These are phyloP conservation scores for Claviceps paspali DNA, from an alignment of 2,329 filamentous ascomycete genomes.

Conservation along the genomic window DNA sequence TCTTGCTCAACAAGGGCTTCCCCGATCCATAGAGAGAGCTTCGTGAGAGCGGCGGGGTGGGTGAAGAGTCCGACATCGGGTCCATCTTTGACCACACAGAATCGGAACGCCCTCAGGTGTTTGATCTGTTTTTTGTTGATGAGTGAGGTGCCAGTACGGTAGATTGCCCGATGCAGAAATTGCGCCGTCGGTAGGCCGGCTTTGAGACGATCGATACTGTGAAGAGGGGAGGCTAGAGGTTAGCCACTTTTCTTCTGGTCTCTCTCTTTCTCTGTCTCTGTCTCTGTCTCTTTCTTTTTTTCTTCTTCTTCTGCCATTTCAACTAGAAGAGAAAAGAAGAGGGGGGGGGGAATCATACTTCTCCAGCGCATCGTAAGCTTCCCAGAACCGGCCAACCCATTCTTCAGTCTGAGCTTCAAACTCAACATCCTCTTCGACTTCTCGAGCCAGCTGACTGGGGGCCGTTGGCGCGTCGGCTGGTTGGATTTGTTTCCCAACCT, in stretches of 20 bases:
- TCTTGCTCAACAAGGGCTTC: conserved; percentile 88
- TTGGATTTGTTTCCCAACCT: conserved; percentile 56
- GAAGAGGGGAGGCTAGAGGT: too few relatives aligned
- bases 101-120: conserved; percentile 80
- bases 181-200: conserved; percentile 69
- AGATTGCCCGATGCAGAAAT: conserved; percentile 80
- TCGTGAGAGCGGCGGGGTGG: conserved; percentile 82
- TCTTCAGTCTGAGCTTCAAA: conserved; percentile 42
- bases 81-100: conserved; percentile 91
- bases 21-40: conserved; percentile 84
- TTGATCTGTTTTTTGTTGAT: conserved; percentile 91
- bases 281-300: not conserved
- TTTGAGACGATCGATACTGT: conserved; percentile 60
- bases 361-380: conserved; percentile 56
- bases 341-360: conserved; percentile 30
- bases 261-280: too few relatives aligned
- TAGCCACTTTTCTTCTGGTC: too few relatives aligned
- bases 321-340: not conserved
- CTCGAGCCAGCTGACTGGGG: conserved; percentile 19
- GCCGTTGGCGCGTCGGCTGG: conserved; percentile 16
- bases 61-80: conserved; percentile 85
- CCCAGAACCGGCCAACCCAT: conserved; percentile 54
- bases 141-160: conserved; percentile 78
- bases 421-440: conserved; percentile 32
- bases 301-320: too few relatives aligned